Conservation (phyloP, 352 stramenopile species). For the Aphanomyces stellatus region DNA sequence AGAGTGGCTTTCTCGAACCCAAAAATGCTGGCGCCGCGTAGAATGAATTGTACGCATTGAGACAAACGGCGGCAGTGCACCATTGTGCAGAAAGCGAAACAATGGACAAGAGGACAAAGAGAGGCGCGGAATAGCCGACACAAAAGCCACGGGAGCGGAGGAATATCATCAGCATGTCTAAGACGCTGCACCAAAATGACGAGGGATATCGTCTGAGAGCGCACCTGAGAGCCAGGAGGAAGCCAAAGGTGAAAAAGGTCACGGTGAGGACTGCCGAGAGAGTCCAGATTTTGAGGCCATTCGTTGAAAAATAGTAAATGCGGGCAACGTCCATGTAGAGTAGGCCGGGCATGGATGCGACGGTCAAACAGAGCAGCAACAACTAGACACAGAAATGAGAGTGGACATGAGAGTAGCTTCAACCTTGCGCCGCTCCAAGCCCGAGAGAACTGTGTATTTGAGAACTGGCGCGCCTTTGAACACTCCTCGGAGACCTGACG, state of each 20-base stretch:
- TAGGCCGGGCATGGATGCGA: neutral
- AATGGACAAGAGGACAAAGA: neutral
- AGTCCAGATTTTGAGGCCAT: constrained; percentile 10
- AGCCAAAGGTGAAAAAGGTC: constrained; percentile 6
- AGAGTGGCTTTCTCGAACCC: neutral
- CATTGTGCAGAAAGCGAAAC: neutral
- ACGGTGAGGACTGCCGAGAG: neutral
- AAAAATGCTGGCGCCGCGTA: neutral
- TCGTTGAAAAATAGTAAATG: constrained; percentile 2
- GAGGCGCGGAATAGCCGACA: neutral
- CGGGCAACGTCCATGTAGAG: constrained; percentile 12
- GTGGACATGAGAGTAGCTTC: neutral
- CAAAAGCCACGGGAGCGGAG: neutral
- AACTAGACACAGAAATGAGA: neutral
- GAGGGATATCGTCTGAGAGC: too few relatives aligned
- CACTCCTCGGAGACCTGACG: neutral
- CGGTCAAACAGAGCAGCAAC: neutral
- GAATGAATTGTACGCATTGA: neutral
- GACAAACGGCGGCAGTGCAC: neutral
- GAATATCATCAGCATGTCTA: neutral
- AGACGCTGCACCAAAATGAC: neutral
- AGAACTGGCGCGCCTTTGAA: neutral
- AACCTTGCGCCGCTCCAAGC: constrained; percentile 11
- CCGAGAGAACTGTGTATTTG: constrained; percentile 9
- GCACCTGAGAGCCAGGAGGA: neutral